Conservation (phyloP, 805 yeast genomes). For the Candida arabinofermentans region DNA sequence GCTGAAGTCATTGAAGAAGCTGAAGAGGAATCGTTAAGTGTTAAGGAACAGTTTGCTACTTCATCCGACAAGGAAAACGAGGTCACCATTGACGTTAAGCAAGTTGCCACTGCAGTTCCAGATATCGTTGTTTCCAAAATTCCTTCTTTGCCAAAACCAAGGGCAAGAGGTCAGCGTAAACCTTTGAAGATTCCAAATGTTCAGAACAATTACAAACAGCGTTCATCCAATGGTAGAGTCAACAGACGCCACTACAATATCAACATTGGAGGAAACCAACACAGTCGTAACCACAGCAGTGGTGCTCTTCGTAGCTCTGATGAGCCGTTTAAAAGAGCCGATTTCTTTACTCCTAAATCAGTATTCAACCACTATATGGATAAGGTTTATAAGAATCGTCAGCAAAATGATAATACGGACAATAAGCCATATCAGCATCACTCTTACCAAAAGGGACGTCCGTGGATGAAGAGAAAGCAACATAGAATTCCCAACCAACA, state of each 20-base stretch:
- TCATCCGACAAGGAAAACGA: conserved; percentile 27
- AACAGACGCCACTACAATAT: conserved; percentile 10
- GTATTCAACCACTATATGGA: conserved; percentile 69
- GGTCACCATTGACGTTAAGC: conserved; percentile 1
- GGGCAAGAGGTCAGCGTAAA: conserved; percentile 24
- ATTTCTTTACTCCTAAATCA: conserved; percentile 75
- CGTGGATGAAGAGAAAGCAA: conserved; percentile 28
- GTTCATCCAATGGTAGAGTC: conserved; percentile 20
- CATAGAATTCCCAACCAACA: conserved; percentile 18
- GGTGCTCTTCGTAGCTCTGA: conserved; percentile 16
- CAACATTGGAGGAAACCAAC: conserved; percentile 1
- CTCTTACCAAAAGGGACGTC: conserved; percentile 23
- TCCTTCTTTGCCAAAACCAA: conserved; percentile 7
- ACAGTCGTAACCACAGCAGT: conserved; percentile 19
- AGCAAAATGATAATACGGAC: conserved; percentile 43
- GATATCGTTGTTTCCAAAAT: conserved; percentile 3
- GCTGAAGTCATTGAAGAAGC: conserved; percentile 16
- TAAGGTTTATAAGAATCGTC: conserved; percentile 43
- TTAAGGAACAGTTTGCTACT: conserved; percentile 14
- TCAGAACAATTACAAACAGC: conserved; percentile 11
- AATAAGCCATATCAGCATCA: conserved; percentile 26
- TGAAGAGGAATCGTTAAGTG: conserved; percentile 6
- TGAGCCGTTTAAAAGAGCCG: conserved; percentile 49
- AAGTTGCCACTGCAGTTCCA: conserved; percentile 13
- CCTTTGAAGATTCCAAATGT: conserved; percentile 28